These are phyloP conservation scores for Xylaria sp. DNA, from an alignment of 2,329 filamentous ascomycete genomes.

Conservation along the genomic window DNA sequence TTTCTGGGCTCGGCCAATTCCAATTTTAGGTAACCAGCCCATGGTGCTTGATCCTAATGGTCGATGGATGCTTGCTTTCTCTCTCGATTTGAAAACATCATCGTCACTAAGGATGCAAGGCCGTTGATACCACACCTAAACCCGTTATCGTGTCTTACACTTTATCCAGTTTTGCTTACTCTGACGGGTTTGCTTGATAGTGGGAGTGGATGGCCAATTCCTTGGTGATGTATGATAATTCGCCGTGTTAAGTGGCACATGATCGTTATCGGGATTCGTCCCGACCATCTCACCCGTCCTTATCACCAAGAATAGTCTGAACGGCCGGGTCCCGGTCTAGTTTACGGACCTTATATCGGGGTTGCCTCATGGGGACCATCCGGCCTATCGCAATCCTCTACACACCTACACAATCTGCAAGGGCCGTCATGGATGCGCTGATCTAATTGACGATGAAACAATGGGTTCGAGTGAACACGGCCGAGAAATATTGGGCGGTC, in stretches of 20 bases:
- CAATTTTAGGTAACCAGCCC: constrained; percentile 18
- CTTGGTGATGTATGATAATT: constrained; percentile 14
- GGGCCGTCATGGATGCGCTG: constrained; percentile 3
- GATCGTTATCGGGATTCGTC: constrained; percentile 14
- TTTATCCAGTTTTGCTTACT: constrained; percentile 33
- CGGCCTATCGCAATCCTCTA: constrained; percentile 36
- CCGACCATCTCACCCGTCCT: constrained; percentile 26
- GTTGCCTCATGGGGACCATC: constrained; percentile 46
- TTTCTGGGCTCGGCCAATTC: constrained; percentile 25
- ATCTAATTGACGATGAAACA: background rate
- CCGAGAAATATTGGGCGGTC: background rate
- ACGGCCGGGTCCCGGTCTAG: constrained; percentile 15
- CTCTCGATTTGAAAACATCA: constrained; percentile 11
- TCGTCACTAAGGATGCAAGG: constrained; percentile 16
- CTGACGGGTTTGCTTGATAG: constrained; percentile 12
- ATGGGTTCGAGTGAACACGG: constrained; percentile 28
- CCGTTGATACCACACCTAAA: constrained; percentile 6
- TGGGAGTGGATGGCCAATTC: constrained; percentile 7
- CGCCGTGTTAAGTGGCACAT: constrained; percentile 23
- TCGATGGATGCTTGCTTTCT: constrained; percentile 1
- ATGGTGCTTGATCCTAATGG: constrained; percentile 13
- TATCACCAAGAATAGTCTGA: constrained; percentile 15
- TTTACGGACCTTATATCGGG: constrained; percentile 38
- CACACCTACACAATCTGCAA: constrained; percentile 5
- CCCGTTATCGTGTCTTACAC: constrained; percentile 29